phyloP scores from a whole-genome alignment of 2,329 filamentous ascomycete species.

The Paraphaeosphaeria sporulosa region DNA sequence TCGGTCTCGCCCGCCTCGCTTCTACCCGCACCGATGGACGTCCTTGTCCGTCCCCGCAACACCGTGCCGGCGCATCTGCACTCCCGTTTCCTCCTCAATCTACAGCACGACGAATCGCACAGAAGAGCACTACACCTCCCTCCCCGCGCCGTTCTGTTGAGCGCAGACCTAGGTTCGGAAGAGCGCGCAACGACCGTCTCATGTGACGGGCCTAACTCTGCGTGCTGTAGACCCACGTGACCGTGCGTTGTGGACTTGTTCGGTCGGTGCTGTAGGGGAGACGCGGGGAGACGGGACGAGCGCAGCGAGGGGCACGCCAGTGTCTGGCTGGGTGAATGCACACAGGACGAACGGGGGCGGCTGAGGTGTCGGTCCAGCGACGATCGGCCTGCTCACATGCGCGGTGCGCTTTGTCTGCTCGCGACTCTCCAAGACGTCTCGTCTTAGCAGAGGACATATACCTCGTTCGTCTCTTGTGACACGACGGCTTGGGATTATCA shows the following conservation, averaged over 20 bases:
- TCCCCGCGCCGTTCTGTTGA: neutral
- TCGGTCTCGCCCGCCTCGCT: neutral
- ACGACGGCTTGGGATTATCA: neutral
- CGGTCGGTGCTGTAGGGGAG: neutral
- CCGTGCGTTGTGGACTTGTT: neutral
- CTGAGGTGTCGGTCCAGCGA: neutral
- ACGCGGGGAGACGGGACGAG: too few species aligned
- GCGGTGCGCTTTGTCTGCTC: too few species aligned
- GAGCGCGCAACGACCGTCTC: neutral
- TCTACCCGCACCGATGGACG: neutral
- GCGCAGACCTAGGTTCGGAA: slow-evolving; percentile 4
- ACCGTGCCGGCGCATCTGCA: neutral
- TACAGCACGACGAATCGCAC: neutral
- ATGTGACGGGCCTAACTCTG: neutral
- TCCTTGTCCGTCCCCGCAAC: neutral
- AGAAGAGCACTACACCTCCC: neutral
- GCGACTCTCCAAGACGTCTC: too few species aligned
- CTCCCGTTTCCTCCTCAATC: neutral
- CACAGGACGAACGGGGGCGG: neutral
- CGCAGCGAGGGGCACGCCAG: too few species aligned
- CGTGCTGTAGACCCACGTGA: neutral
- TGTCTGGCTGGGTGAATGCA: neutral
- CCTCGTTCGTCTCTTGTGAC: neutral
- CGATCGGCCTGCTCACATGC: too few species aligned
- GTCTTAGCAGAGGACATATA: too few species aligned